Conservation (phyloP, 805 yeast species). For the Diddensiella santjacobensis region DNA sequence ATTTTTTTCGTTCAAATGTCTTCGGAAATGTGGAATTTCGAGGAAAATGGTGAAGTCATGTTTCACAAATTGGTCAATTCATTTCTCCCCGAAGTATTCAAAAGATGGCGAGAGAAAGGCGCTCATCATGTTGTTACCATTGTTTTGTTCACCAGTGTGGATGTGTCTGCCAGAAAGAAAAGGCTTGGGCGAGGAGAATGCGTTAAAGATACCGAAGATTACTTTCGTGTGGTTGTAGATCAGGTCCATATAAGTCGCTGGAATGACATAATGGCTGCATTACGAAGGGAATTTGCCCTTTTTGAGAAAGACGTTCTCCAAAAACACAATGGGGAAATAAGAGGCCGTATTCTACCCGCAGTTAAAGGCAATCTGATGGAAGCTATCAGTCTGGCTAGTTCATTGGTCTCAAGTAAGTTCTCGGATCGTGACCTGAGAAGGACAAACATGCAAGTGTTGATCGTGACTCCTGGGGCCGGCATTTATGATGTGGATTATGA, state of each 20-base stretch:
- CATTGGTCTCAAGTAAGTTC: constrained; percentile 71
- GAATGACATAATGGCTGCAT: constrained; percentile 86
- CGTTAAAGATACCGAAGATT: constrained; percentile 66
- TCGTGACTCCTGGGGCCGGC: constrained; percentile 91
- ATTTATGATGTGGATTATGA: constrained; percentile 86
- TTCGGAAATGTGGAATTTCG: constrained; percentile 97
- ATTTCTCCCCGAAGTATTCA: constrained; percentile 84
- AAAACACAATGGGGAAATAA: constrained; percentile 40
- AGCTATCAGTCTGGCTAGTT: constrained; percentile 78
- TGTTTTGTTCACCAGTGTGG: constrained; percentile 80
- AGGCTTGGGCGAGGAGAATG: constrained; percentile 64
- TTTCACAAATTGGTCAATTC: constrained; percentile 90
- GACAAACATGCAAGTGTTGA: constrained; percentile 83
- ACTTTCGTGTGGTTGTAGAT: constrained; percentile 90
- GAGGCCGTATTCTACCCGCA: constrained; percentile 74
- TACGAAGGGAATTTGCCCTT: constrained; percentile 78
- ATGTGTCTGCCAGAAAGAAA: constrained; percentile 32
- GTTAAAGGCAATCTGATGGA: constrained; percentile 87
- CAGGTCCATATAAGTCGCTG: constrained; percentile 85
- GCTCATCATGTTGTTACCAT: constrained; percentile 91
- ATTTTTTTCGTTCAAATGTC: constrained; percentile 84
- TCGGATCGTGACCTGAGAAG: constrained; percentile 82
- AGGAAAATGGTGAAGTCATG: constrained; percentile 91
- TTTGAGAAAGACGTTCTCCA: constrained; percentile 70
- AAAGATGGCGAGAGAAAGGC: constrained; percentile 79